Percentiles rank a stretch among this genome's conserved stretches.
Conservation (phyloP, 352 stramenopile species). For the Phytopythium boreale region DNA sequence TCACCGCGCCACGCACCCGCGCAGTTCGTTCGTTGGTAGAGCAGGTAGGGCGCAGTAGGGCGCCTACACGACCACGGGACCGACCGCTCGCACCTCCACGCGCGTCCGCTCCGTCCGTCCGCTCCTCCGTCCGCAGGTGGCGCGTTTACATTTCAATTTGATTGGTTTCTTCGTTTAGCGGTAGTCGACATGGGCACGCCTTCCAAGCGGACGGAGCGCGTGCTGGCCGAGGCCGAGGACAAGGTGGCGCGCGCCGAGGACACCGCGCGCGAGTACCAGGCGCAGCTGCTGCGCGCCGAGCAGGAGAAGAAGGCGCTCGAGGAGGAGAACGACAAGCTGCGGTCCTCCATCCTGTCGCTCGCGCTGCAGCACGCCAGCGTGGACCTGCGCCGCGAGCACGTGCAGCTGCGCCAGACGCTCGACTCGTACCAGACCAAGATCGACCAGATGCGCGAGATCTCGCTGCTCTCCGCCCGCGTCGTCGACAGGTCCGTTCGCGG, state of each 20-base stretch:
- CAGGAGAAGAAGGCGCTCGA: conserved; percentile 76
- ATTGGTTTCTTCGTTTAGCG: not conserved
- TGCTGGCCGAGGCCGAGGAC: conserved; percentile 65
- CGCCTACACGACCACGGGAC: too few species aligned
- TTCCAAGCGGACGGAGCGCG: conserved; percentile 46
- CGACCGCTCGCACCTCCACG: not conserved
- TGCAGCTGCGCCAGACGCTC: conserved; percentile 80
- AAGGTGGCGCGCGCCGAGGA: conserved; percentile 78
- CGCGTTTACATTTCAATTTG: not conserved
- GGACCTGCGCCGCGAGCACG: conserved; percentile 76
- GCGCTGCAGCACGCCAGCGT: conserved; percentile 74
- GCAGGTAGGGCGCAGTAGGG: not conserved
- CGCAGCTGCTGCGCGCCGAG: conserved; percentile 42
- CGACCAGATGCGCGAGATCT: conserved; percentile 86
- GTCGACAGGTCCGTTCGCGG: conserved; percentile 61
- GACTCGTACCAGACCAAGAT: conserved; percentile 89
- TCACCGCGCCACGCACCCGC: not conserved
- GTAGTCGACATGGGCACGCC: conserved; percentile 40
- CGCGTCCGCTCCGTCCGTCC: not conserved
- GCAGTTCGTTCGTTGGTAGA: not conserved
- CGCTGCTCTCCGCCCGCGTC: conserved; percentile 78
- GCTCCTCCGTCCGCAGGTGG: not conserved
- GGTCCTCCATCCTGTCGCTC: conserved; percentile 70
- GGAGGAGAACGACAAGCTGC: conserved; percentile 80
- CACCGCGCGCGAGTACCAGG: conserved; percentile 47